Evolutionary conservation across 495 filamentous ascomycete genomes (phyloP).

Genomic region (Trichocladium antarcticum): DNA sequence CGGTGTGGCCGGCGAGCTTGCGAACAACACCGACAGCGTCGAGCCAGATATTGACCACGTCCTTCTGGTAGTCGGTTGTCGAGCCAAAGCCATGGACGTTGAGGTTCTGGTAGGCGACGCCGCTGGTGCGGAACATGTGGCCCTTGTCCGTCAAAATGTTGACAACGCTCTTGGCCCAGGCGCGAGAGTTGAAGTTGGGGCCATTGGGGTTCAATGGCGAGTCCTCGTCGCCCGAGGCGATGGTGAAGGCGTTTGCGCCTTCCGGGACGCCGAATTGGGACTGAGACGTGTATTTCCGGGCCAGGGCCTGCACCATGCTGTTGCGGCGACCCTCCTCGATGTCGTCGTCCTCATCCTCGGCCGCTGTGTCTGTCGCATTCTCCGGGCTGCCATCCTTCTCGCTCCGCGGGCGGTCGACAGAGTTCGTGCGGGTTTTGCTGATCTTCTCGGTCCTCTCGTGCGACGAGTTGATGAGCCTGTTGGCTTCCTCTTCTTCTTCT

Average conservation of each 20-base stretch:
- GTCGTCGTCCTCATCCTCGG: constrained; percentile 30
- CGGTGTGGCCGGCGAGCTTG: constrained; percentile 37
- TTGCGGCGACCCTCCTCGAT: constrained; percentile 32
- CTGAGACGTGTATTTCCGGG: constrained; percentile 34
- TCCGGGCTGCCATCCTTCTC: constrained; percentile 19
- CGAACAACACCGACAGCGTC: constrained; percentile 38
- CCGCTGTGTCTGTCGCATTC: constrained; percentile 19
- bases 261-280: constrained; percentile 23
- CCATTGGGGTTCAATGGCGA: constrained; percentile 44
- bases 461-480: constrained; percentile 10
- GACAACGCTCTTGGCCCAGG: constrained; percentile 47
- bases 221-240: constrained; percentile 24
- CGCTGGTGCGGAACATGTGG: constrained; percentile 37
- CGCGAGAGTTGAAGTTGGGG: constrained; percentile 40
- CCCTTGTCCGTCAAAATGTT: constrained; percentile 36
- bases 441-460: constrained; percentile 16
- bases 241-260: constrained; percentile 29
- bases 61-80: constrained; percentile 72
- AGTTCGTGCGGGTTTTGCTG: constrained; percentile 25
- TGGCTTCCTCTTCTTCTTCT: constrained; percentile 2
- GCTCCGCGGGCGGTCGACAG: constrained; percentile 12
- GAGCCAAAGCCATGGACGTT: constrained; percentile 68
- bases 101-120: constrained; percentile 50
- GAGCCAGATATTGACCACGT: constrained; percentile 53
- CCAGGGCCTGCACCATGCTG: constrained; percentile 36